phyloP scores from a whole-genome alignment of 2,329 filamentous ascomycete species.

The Aspergillus alliaceus region DNA sequence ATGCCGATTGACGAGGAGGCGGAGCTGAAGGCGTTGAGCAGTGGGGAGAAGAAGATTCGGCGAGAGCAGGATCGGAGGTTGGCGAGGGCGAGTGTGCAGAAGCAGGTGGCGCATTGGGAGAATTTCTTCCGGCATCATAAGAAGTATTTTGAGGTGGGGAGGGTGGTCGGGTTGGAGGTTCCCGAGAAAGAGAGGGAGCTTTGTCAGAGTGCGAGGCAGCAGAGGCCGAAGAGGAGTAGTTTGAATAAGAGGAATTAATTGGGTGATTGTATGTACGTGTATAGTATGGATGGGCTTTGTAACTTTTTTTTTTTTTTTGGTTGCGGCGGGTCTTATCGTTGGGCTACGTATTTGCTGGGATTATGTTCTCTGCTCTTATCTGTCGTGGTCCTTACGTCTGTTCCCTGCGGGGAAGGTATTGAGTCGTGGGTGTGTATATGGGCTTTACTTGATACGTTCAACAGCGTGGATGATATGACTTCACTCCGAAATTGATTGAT shows the following conservation, averaged over 20 bases:
- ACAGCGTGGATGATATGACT: conserved; percentile 28
- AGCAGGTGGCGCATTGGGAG: conserved; percentile 76
- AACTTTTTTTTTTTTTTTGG: conserved; percentile 13
- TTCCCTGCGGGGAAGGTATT: too few species aligned
- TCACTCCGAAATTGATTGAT: conserved; percentile 31
- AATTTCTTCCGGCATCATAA: conserved; percentile 76
- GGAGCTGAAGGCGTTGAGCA: conserved; percentile 31
- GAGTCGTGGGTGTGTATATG: conserved; percentile 12
- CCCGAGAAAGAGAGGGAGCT: conserved; percentile 59
- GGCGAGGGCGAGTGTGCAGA: conserved; percentile 65
- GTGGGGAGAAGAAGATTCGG: conserved; percentile 49
- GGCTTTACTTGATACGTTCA: conserved; percentile 31
- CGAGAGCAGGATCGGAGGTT: conserved; percentile 63
- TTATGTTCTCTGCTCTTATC: not conserved
- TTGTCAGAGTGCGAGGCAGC: conserved; percentile 69
- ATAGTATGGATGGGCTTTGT: not conserved
- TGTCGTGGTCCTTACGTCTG: not conserved
- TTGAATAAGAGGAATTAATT: conserved; percentile 17
- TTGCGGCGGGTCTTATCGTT: conserved; percentile 19
- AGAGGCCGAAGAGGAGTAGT: conserved; percentile 55
- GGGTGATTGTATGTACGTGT: not conserved
- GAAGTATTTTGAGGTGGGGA: conserved; percentile 80
- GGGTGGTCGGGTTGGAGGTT: conserved; percentile 55
- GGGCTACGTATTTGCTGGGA: not conserved
- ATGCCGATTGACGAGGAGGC: conserved; percentile 64